Base-by-base conservation (phyloP, 495 filamentous ascomycete species). In the Aspergillus panamensis region DNA sequence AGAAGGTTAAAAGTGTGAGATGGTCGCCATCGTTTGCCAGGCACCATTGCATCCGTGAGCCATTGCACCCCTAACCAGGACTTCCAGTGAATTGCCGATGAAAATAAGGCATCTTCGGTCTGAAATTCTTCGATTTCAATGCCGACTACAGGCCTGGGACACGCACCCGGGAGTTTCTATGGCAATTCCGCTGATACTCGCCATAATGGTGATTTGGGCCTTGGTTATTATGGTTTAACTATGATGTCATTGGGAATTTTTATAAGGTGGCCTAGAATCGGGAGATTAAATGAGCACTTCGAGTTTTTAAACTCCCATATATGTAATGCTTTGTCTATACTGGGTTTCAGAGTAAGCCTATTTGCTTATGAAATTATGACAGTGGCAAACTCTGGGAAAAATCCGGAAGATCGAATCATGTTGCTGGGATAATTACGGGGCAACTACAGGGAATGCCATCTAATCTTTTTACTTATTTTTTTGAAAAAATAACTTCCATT, bases 1-100 rank as follows among this genome's bases (percentile, higher is more conserved):
- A 17, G 68, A 69, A 6, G 63, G 71, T n/a, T 68, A 70, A 35
- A 35, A 35, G 33, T 35, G 33, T 13, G 67, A 66, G 29, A 69
- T 67, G 12, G 50, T 75, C 32, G 60, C 67, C 3, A 29, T 73
- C 7, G 62, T 76, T 61, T 77, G 12, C 73, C 74, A 14, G 73
- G 70, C 35, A 72, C 73, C 32, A 75, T 74, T 54, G 67, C 72
- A 14, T 75, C 69, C 48, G 64, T 66, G 57, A 30, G 63, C 48
- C 29, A 13, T n/a, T n/a, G n/a, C n/a, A 13, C 29, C 17, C 21
- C 13, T 8, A 9, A 35, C 33, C 33, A 35, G 0, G 13, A 29
- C 30, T 48, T 30, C 29, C 14, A 35, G 13, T 8, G 8, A 13
- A 35, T 8, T 8, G 13, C 33, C 13, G 8, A 35, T 35, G 5